These are phyloP conservation scores for Puccinia brachypodii DNA, from an alignment of 1,284 basidiomycete species.

Conservation along the genomic window DNA sequence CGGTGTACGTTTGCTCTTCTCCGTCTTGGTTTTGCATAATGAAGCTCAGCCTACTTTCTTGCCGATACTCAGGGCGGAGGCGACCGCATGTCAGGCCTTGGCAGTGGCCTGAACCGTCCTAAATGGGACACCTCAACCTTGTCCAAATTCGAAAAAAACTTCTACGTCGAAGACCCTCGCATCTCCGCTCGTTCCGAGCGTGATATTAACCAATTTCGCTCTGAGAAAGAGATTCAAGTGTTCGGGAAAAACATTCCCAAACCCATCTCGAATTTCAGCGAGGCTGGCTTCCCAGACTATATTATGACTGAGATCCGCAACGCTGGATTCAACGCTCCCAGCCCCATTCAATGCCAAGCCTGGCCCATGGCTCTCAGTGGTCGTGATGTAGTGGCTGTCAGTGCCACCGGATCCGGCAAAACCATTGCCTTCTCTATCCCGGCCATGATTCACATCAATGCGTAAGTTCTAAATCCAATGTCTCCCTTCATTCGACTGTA, in stretches of 20 bases:
- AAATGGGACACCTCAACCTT: conserved; percentile 77
- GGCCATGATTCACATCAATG: conserved; percentile 99
- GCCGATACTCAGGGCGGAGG: conserved; percentile 58
- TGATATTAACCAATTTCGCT: conserved; percentile 85
- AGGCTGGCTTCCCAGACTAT: conserved; percentile 94
- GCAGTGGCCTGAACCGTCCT: conserved; percentile 75
- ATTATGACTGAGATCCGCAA: conserved; percentile 88
- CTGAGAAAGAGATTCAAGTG: conserved; percentile 82
- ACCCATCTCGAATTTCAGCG: conserved; percentile 88
- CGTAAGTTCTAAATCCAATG: conserved; percentile 63
- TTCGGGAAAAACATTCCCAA: conserved; percentile 85
- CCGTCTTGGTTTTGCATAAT: not conserved
- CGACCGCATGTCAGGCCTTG: conserved; percentile 80
- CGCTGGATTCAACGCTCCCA: conserved; percentile 85
- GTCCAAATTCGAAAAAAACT: conserved; percentile 77
- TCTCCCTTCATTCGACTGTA: not conserved
- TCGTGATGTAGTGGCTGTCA: conserved; percentile 92
- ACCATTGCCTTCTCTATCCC: conserved; percentile 97
- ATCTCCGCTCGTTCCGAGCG: conserved; percentile 75
- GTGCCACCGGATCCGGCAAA: conserved; percentile 94
- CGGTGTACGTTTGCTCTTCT: conserved; percentile 38
- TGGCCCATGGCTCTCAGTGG: conserved; percentile 97
- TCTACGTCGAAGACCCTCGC: conserved; percentile 89
- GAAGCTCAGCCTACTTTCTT: conserved; percentile 17
- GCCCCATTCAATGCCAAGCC: conserved; percentile 95